A percentile compares a stretch with the other conserved stretches of the same genome.
Evolutionary conservation across 805 yeast genomes (phyloP).

Genomic region (Danielia oregonensis): DNA sequence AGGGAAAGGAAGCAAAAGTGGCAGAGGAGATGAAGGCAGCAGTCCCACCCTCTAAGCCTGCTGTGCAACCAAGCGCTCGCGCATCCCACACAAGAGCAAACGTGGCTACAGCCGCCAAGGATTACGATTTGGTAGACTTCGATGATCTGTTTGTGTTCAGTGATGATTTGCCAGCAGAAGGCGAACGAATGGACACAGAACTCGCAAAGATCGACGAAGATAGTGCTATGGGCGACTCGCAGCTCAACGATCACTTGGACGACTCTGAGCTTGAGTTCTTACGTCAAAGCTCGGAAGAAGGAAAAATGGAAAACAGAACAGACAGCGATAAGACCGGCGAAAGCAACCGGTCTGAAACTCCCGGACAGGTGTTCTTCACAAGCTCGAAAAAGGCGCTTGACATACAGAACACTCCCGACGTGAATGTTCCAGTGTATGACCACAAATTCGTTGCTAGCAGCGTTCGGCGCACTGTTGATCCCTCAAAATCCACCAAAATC

Average conservation of each 20-base stretch:
- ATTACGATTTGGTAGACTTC: slow-evolving; percentile 26
- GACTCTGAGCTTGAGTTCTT: slow-evolving; percentile 2
- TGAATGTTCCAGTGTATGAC: slow-evolving; percentile 56
- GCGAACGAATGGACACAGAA: slow-evolving; percentile 5
- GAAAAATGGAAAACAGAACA: slow-evolving; percentile 4
- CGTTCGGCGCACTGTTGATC: slow-evolving; percentile 58
- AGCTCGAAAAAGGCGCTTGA: slow-evolving; percentile 18
- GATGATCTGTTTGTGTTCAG: slow-evolving; percentile 41
- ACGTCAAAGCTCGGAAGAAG: slow-evolving; percentile 2
- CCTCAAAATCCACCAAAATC: slow-evolving; percentile 61
- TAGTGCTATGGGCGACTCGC: not conserved
- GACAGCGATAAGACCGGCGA: slow-evolving; percentile 2
- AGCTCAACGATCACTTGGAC: not conserved
- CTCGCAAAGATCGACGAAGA: not conserved
- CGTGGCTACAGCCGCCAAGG: slow-evolving; percentile 7
- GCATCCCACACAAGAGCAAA: not conserved
- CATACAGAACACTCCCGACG: slow-evolving; percentile 14
- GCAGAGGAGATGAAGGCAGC: not conserved
- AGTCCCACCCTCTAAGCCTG: not conserved
- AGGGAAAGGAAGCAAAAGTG: too few species aligned
- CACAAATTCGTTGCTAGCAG: slow-evolving; percentile 45
- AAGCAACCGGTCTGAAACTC: slow-evolving; percentile 2
- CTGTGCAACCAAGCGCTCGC: not conserved
- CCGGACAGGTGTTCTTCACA: slow-evolving; percentile 17
- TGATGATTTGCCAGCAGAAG: slow-evolving; percentile 32